Evolutionary conservation across 345 rosid genomes (phyloP), one percentile per base, ranked within the genome.

Genomic region (Populus euphratica): DNA sequence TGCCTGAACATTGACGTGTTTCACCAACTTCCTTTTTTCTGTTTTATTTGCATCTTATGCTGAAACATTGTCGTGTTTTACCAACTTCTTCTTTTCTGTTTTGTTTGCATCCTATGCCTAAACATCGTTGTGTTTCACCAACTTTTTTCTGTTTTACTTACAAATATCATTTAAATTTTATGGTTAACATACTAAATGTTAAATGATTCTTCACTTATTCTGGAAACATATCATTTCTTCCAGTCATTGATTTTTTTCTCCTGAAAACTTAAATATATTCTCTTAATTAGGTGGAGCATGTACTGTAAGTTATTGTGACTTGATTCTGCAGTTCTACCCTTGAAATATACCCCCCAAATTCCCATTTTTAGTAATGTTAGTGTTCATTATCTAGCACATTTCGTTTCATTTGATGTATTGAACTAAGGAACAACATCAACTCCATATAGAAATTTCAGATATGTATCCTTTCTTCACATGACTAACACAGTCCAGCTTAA

Each of bases 1-100:
- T 76, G 52, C 79, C 44, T 3, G 35, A 13, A 29, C 35, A 18
- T 75, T 65, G 8, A 8, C 1, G 50, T 6, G 39, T 21, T 69
- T 21, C 52, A 31, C 67, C 20, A 31, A 1, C 43, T 64, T 47
- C 61, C 18, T 18, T 75, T 52, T 54, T 64, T 17, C 6, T 1
- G 64, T 11, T 23, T 59, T 59, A 10, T 25, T 59, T 59, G 5
- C 14, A 59, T 81, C 67, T 77, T 73, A 80, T 78, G 52, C 77
- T 2, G 27, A 13, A 29, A 41, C 35, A 18, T 75, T 61, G 12
- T 14, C 2, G 50, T 6, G 39, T 21, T 69, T 17, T 49, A 18
- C 61, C 11, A 38, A 0, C 43, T 64, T 56, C 61, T 16, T n/a
- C 72, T 50, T 52, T 63, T 17, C 5, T 41, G 13, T 12, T 41